Base-by-base conservation (phyloP, 768 basidiomycete species). In the Macrolepiota fuliginosa region DNA sequence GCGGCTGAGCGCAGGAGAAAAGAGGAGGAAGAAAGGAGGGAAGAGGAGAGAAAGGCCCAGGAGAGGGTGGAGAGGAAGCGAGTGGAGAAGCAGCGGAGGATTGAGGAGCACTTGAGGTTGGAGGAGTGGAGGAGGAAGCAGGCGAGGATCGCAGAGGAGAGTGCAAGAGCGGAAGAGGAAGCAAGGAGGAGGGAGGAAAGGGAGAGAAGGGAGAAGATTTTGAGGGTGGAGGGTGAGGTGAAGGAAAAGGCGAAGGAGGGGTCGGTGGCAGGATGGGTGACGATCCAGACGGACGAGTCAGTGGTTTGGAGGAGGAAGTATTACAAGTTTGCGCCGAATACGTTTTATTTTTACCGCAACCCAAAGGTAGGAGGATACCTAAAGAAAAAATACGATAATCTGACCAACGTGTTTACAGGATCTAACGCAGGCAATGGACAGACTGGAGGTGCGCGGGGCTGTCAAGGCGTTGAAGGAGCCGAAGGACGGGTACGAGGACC, bases 291-390 rank as follows among this genome's bases (percentile, higher is more conserved):
- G 2, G 74, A 75, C 29, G 82, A 83, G 13, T 77, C 76, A 2
- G 70, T 85, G 57, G 73, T 78, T 0, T 90, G 88, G 88, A 85
- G 84, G 66, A 77, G 88, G 61, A 76, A 87, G n/a, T 89, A 81
- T 66, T 88, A 81, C 71, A 82, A 79, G 70, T 81, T 89, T 51
- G 72, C 79, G 56, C 79, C 77, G 15, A 77, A 75, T 24, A 73
- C 73, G 6, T 63, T 84, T 35, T 76, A 78, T 55, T 75, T 90
- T 45, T 85, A 81, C 66, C 77, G 78, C 45, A 83, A 76, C 68
- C 78, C 78, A 36, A 78, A 83, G 72, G 88, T 84, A 61, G 56
- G 77, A 65, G 11, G 61, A 50, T 32, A 12, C 7, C 52, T 15
- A 13, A 32, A 10, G n/a, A n/a, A 19, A 7, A 42, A 27, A 47